Conservation (phyloP, 441 rosid species). For the Populus hybrid region DNA sequence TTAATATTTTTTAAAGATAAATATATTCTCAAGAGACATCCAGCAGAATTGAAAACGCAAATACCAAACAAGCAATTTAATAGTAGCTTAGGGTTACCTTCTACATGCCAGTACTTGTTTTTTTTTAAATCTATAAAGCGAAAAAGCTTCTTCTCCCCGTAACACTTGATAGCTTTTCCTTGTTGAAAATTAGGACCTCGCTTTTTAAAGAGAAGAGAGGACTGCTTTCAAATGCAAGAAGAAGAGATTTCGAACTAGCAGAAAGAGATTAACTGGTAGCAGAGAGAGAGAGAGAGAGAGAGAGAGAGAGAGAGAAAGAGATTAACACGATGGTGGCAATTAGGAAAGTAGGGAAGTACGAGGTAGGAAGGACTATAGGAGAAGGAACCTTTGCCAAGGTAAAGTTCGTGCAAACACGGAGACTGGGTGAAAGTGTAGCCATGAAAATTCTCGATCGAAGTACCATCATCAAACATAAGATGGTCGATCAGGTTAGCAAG, state of each 20-base stretch:
- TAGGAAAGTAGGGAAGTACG: conserved; percentile 92
- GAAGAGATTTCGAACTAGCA: neutral
- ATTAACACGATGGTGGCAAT: conserved; percentile 65
- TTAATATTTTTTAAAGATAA: too few relatives aligned
- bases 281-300: conserved; percentile 1
- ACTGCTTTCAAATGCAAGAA: neutral
- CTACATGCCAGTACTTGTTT: neutral
- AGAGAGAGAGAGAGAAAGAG: neutral
- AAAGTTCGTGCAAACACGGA: conserved; percentile 94
- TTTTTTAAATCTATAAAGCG: neutral
- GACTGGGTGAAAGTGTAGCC: conserved; percentile 98
- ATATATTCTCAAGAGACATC: too few relatives aligned
- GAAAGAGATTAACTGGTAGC: neutral
- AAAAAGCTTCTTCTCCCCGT: neutral
- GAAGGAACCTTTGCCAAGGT: conserved; percentile 98
- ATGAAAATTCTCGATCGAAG: conserved; percentile 92
- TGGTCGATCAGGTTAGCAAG: conserved; percentile 72
- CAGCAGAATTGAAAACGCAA: too few relatives aligned
- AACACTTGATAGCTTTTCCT: neutral
- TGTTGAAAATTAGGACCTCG: neutral
- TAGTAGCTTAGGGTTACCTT: too few relatives aligned
- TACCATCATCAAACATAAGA: conserved; percentile 88
- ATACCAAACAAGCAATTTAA: too few relatives aligned
- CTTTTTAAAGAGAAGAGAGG: too few relatives aligned
- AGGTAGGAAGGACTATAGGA: conserved; percentile 92